Base-by-base conservation (phyloP, 1,139 yeast species). In the Saccharomycopsis crataegensis region DNA sequence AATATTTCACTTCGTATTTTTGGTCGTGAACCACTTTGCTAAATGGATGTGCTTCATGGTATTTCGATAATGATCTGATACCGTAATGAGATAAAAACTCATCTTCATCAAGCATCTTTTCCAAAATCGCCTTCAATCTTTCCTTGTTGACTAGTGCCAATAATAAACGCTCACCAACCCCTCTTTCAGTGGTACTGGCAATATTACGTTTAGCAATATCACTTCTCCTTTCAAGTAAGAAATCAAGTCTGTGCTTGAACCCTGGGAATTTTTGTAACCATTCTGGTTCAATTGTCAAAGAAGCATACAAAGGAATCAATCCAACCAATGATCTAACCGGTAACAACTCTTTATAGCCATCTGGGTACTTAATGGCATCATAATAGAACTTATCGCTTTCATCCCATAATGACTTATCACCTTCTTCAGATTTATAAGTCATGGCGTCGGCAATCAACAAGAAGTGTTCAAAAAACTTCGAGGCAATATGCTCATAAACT, bases 241-340 rank as follows among this genome's bases (percentile, higher is more conserved):
- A 91, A 54, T 84, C 82, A 56, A 91, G 79, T 62, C 97, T 78
- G 66, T 86, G 86, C 63, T 86, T 86, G 70, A 91, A 91, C 43
- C 86, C 82, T 28, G 96, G 96, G 71, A 88, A 90, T 64, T 79
- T 79, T 49, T 83, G 80, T 58, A 91, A 72, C 54, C 88, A 72
- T 62, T 86, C 94, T 0, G 96, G 96, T 68, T 91, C 97, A 62
- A 91, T 74, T 1, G 97, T 90, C 65, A 89, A 76, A 1, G 94
- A 82, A 2, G 98, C 98, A 72, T 89, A 91, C 60, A 91, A 75
- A 22, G 98, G 98, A 65, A 91, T 90, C 62, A 91, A 77, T 0
- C 98, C 98, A 52, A 91, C 98, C 55, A 91, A 76, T 0, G 97
- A 90, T 63, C 96, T 76, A 32, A 91, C 94, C 8, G 96, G 96